Percentiles rank a stretch among this genome's conserved stretches.
phyloP scores from a whole-genome alignment of 169 alveolate species.

The Blepharisma undulans region DNA sequence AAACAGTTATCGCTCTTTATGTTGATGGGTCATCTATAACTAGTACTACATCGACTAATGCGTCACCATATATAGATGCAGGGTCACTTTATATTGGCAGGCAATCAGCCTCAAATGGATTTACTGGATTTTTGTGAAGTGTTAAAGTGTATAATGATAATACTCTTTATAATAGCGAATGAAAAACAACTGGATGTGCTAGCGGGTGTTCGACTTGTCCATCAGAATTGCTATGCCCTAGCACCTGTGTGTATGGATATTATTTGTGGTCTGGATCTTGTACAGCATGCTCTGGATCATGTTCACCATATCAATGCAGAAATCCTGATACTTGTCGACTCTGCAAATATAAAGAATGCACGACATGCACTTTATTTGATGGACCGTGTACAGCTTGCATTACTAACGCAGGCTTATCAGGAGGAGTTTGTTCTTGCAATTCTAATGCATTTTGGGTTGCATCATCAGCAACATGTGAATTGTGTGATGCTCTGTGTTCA shows the following conservation, averaged over 20 bases:
- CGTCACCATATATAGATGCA: background rate
- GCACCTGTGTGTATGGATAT: background rate
- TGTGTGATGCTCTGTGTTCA: background rate
- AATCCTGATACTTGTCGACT: background rate
- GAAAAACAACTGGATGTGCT: background rate
- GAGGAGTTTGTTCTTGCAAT: background rate
- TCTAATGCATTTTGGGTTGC: background rate
- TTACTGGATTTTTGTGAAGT: background rate
- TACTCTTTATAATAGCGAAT: background rate
- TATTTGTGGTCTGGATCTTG: background rate
- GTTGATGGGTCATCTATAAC: background rate
- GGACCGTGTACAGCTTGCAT: background rate
- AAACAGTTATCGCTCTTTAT: background rate
- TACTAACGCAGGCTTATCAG: background rate
- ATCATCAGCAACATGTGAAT: background rate
- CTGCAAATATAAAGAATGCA: background rate
- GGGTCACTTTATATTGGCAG: background rate
- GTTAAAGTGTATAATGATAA: background rate
- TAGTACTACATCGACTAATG: background rate
- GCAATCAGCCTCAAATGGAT: background rate
- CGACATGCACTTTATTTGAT: background rate
- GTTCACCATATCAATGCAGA: background rate
- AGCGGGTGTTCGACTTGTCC: background rate
- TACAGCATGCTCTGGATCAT: background rate
- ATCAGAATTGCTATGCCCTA: background rate